A percentile compares a stretch with the other conserved stretches of the same genome.
Conservation (phyloP, 2,329 filamentous ascomycete species). For the Allantophomopsis cytisporea region DNA sequence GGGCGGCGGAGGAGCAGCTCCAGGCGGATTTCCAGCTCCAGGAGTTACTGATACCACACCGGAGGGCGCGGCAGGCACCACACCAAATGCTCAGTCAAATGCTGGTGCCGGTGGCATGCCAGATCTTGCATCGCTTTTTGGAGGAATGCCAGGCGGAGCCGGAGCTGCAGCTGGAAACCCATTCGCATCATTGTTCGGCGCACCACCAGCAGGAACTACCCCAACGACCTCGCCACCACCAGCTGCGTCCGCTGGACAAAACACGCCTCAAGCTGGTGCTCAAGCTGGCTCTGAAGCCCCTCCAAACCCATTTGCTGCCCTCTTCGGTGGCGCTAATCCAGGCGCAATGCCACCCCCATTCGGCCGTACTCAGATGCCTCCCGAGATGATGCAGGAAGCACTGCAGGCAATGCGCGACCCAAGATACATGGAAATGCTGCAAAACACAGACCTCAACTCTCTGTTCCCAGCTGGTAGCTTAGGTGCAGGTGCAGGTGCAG, state of each 20-base stretch:
- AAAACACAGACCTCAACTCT: constrained; percentile 16
- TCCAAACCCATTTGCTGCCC: constrained; percentile 52
- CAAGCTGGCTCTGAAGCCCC: constrained; percentile 17
- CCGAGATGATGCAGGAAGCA: constrained; percentile 41
- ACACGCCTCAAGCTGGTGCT: constrained; percentile 17
- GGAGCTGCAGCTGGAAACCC: constrained; percentile 33
- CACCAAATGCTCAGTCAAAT: constrained; percentile 15
- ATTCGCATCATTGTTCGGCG: constrained; percentile 42
- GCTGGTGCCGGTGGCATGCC: constrained; percentile 2
- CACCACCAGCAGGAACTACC: constrained; percentile 9
- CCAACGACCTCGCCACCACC: constrained; percentile 14
- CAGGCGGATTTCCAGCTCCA: constrained; percentile 68
- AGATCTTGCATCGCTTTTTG: constrained; percentile 2
- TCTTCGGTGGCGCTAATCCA: constrained; percentile 37
- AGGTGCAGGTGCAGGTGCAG: constrained; percentile 21
- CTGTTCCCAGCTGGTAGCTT: constrained; percentile 17
- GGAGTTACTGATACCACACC: constrained; percentile 82
- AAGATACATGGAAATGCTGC: background rate
- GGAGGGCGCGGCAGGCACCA: constrained; percentile 17
- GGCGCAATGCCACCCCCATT: constrained; percentile 20
- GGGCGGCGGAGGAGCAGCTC: constrained; percentile 31
- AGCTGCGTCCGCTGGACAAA: constrained; percentile 16
- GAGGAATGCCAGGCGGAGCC: constrained; percentile 19
- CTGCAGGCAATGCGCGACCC: constrained; percentile 24
- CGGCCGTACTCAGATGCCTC: constrained; percentile 32